Evolutionary conservation across 1,139 yeast genomes (phyloP).

Genomic region (Scheffersomyces segobiensis): DNA sequence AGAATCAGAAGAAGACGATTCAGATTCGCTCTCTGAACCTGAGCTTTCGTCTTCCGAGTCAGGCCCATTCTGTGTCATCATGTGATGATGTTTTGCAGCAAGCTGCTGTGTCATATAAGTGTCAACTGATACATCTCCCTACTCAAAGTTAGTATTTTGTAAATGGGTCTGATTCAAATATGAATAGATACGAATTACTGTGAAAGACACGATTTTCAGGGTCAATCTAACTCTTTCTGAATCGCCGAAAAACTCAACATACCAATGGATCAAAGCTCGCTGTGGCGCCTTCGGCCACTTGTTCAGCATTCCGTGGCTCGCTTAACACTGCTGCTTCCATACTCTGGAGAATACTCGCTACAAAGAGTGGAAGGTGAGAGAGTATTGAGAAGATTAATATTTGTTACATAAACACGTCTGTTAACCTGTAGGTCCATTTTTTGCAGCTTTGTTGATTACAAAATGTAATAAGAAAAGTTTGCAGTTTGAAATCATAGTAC

Average conservation of each 20-base stretch:
- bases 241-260: not conserved
- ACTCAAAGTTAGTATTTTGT: not conserved
- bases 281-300: not conserved
- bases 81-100: constrained; percentile 1
- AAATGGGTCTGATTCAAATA: not conserved
- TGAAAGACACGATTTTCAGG: not conserved
- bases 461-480: not conserved
- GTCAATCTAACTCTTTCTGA: not conserved
- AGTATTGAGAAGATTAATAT: no score
- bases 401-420: not conserved
- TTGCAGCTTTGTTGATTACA: not conserved
- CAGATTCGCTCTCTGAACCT: constrained; percentile 3
- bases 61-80: constrained; percentile 3
- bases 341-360: not conserved
- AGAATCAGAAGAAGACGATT: constrained; percentile 6
- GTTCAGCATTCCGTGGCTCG: not conserved
- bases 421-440: not conserved
- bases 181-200: not conserved
- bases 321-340: not conserved
- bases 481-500: not conserved
- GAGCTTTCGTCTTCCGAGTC: constrained; percentile 5
- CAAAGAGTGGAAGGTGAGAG: not conserved
- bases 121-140: constrained; percentile 7
- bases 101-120: constrained; percentile 5
- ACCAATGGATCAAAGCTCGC: constrained; percentile 5